Base-by-base conservation (phyloP, 2,329 filamentous ascomycete species). In the Nothophoma quercina region DNA sequence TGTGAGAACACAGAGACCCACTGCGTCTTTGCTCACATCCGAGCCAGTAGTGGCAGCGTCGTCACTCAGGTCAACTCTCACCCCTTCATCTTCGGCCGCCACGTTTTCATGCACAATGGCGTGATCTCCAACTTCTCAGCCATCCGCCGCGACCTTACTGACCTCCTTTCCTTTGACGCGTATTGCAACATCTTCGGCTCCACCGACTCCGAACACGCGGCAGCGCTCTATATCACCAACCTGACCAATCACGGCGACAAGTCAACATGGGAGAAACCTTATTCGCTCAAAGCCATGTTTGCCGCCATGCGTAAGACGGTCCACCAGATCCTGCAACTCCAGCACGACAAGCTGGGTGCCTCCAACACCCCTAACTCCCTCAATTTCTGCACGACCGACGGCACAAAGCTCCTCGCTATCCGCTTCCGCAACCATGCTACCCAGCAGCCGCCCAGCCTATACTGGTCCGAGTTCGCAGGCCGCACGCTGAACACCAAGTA, bases 21-120 rank as follows among this genome's bases (percentile, higher is more conserved):
- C 16, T 78, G 77, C n/a, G 72, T 79, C 21, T 79, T 84, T 35
- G 81, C 80, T 0, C 82, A 84, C 59, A 83, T 84, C 51, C 76
- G 82, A 7, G 81, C 81, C 8, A 77, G 77, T 3, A 80, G 76
- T 6, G 79, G 77, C 1, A 79, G 75, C 5, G 72, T 78, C 1
- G 78, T 83, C 21, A 76, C 78, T 2, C 73, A 75, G 13, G 77
- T 81, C 16, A 84, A 84, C 66, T 81, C 79, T 35, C 81, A 84
- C 54, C 82, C 82, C 5, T 84, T 84, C 63, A 74, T 79, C 23
- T 84, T 83, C 44, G 81, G 82, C 12, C 72, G 81, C 29, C 79
- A 83, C 56, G 73, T 75, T 7, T 80, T 83, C 63, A 83, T 84
- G 82, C 82, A 84, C 71, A 84, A 84, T 60, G 82, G 82, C 2